A percentile compares a stretch with the other conserved stretches of the same genome.
These are phyloP conservation scores for Tremella fuciformis DNA, from an alignment of 768 basidiomycete genomes.

Conservation along the genomic window DNA sequence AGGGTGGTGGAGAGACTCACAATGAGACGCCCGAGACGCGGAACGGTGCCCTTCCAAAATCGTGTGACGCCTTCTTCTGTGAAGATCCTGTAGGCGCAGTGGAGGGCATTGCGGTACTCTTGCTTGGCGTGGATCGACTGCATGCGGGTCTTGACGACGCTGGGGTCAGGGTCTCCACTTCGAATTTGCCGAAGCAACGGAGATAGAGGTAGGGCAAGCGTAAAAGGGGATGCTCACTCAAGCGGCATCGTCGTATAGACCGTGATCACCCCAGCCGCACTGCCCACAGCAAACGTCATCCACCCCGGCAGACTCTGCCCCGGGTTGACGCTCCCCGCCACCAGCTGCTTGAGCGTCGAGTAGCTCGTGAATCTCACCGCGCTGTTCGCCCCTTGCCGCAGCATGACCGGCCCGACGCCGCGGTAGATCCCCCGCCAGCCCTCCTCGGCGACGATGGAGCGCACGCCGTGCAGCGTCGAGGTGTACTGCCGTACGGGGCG, in stretches of 20 bases:
- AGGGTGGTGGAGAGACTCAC: conserved; percentile 28
- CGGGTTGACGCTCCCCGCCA: conserved; percentile 75
- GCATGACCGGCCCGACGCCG: conserved; percentile 91
- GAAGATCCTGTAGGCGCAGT: conserved; percentile 90
- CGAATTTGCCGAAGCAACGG: too few species aligned
- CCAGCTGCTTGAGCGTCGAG: conserved; percentile 86
- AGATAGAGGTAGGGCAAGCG: neutral
- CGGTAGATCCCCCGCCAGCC: conserved; percentile 74
- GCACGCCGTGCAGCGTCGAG: conserved; percentile 81
- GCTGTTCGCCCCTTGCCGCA: conserved; percentile 97
- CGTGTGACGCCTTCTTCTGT: conserved; percentile 87
- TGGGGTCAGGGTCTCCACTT: conserved; percentile 48
- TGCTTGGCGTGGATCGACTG: conserved; percentile 78
- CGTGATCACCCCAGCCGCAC: conserved; percentile 87
- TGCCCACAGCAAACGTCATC: conserved; percentile 92
- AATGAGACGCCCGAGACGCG: conserved; percentile 76
- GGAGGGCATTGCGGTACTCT: conserved; percentile 90
- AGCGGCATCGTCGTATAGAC: conserved; percentile 62
- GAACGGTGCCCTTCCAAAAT: conserved; percentile 97
- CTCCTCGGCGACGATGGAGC: conserved; percentile 75
- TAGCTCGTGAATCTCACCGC: conserved; percentile 95
- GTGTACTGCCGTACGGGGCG: conserved; percentile 77
- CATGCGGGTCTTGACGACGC: conserved; percentile 98
- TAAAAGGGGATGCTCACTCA: conserved; percentile 42
- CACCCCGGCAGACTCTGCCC: conserved; percentile 79